These are phyloP conservation scores for Pholiota microspora DNA, from an alignment of 768 basidiomycete genomes.

Conservation along the genomic window DNA sequence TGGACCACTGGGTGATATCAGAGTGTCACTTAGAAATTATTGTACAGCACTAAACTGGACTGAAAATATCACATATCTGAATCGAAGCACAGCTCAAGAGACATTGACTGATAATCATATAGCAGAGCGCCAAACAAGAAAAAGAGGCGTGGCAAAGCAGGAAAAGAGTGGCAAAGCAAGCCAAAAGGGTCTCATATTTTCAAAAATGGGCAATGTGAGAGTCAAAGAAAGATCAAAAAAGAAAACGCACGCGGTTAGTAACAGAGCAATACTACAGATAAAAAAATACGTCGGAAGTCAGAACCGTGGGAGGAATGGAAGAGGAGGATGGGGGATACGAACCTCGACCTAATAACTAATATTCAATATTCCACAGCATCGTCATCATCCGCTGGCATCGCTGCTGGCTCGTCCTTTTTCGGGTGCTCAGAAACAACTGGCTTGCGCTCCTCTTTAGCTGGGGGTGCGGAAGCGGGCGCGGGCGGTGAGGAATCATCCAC, in stretches of 20 bases:
- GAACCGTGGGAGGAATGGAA: neutral
- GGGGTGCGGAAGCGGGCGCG: neutral
- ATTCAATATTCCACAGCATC: conserved; percentile 87
- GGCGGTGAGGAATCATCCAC: conserved; percentile 32
- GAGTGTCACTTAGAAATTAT: no score
- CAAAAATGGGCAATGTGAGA: conserved; percentile 18
- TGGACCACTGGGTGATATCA: no score
- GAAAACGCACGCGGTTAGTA: conserved; percentile 22
- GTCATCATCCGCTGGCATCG: conserved; percentile 69
- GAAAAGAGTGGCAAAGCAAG: conserved; percentile 2
- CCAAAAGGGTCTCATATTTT: neutral
- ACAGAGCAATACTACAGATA: conserved; percentile 9
- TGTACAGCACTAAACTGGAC: no score
- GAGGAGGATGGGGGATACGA: conserved; percentile 2
- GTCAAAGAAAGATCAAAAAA: conserved; percentile 17
- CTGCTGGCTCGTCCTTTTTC: conserved; percentile 51
- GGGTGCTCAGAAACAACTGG: conserved; percentile 35
- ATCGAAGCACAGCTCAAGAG: no score
- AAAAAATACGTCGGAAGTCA: neutral
- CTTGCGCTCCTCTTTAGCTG: conserved; percentile 25
- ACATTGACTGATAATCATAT: no score
- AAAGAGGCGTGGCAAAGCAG: neutral
- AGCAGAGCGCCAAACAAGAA: neutral
- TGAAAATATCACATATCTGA: no score
- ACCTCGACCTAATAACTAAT: conserved; percentile 42